A percentile compares a stretch with the other conserved stretches of the same genome.
Conservation (phyloP, 331 rosid species). For the Quercus tomentella region DNA sequence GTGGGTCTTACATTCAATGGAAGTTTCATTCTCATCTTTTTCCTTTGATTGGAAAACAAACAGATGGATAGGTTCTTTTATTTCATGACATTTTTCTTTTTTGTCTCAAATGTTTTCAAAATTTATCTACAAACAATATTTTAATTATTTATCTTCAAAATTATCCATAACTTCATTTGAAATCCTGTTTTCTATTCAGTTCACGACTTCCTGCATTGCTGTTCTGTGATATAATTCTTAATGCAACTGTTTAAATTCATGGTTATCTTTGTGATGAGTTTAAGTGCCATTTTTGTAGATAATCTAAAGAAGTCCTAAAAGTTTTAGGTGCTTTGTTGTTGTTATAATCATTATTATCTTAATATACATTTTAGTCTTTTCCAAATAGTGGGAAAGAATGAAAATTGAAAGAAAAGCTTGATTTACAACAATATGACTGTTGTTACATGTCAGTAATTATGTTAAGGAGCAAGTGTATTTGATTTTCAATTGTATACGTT, state of each 20-base stretch:
- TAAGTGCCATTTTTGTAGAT: too few species aligned
- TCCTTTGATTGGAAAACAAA: background rate
- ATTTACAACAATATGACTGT: background rate
- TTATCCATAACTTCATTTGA: background rate
- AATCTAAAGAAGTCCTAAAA: too few species aligned
- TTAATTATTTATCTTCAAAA: background rate
- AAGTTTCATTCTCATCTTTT: background rate
- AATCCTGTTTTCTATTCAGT: background rate
- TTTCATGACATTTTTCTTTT: too few species aligned
- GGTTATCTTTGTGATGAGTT: background rate
- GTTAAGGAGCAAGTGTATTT: background rate
- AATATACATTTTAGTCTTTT: too few species aligned
- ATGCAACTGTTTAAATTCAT: background rate
- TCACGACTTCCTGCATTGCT: background rate
- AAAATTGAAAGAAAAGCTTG: background rate
- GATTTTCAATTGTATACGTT: background rate
- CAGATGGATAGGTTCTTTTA: constrained; percentile 20
- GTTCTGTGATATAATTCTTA: background rate
- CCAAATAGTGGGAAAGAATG: background rate
- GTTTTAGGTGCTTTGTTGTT: too few species aligned
- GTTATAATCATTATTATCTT: too few species aligned
- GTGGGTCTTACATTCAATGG: background rate
- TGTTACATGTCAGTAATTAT: background rate
- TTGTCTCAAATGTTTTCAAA: background rate
- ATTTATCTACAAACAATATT: background rate